Percentiles rank a stretch among this genome's conserved stretches.
Conservation (phyloP, 169 alveolate genomes). For the Perkinsus chesapeaki region DNA sequence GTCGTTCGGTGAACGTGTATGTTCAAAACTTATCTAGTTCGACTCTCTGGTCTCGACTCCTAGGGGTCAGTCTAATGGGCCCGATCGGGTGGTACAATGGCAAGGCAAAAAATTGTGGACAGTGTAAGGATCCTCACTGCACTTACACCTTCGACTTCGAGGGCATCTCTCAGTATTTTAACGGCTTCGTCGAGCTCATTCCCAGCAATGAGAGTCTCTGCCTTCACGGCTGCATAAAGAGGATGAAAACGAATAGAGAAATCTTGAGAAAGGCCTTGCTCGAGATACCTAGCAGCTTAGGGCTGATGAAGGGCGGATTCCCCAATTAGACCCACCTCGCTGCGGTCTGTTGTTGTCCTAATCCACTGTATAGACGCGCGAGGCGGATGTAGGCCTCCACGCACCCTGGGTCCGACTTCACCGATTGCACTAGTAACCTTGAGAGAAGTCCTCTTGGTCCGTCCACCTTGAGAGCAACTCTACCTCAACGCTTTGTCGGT, state of each 20-base stretch:
- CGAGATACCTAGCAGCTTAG: background rate
- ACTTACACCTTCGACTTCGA: slow-evolving; percentile 1
- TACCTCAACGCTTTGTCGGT: background rate
- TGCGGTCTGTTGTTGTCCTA: background rate
- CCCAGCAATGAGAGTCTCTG: background rate
- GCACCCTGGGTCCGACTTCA: background rate
- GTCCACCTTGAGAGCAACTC: background rate
- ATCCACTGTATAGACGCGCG: background rate
- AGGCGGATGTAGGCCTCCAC: slow-evolving; percentile 3
- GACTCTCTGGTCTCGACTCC: no score
- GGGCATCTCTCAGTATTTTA: background rate
- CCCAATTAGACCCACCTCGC: background rate
- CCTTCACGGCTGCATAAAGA: background rate
- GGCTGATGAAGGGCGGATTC: background rate
- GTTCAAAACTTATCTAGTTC: no score
- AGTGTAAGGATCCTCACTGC: no score
- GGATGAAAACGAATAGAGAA: background rate
- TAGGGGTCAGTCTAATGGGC: no score
- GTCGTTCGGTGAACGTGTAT: no score
- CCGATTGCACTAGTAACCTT: slow-evolving; percentile 31
- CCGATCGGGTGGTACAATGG: no score
- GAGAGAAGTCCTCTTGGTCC: slow-evolving; percentile 32
- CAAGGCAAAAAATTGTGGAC: no score
- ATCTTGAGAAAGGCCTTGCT: slow-evolving; percentile 8
- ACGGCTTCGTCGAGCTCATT: background rate